These are phyloP conservation scores for Xylogone sp. DNA, from an alignment of 2,329 filamentous ascomycete species.

Conservation along the genomic window DNA sequence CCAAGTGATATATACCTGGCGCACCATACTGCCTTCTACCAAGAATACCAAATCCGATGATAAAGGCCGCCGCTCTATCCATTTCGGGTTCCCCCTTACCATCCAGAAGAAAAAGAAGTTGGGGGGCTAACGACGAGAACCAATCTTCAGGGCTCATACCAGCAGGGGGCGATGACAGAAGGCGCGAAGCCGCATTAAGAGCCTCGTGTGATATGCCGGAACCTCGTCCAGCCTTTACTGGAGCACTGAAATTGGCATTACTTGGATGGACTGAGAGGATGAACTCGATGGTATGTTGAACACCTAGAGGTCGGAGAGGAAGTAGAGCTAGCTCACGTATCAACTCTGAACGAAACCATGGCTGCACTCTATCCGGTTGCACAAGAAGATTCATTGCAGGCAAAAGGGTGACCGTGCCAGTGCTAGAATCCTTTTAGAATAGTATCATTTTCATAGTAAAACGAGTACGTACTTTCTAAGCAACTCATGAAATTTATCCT, in stretches of 20 bases:
- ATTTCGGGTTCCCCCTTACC: constrained; percentile 55
- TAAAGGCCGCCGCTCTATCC: constrained; percentile 54
- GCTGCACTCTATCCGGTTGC: constrained; percentile 54
- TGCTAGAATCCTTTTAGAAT: constrained; percentile 22
- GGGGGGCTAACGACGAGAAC: constrained; percentile 57
- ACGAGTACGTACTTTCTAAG: constrained; percentile 16
- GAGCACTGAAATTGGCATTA: constrained; percentile 13
- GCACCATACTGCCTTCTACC: constrained; percentile 61
- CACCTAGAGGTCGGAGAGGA: constrained; percentile 59
- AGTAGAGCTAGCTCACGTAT: constrained; percentile 55
- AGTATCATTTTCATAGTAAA: background rate
- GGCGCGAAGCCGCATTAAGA: constrained; percentile 56
- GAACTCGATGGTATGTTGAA: constrained; percentile 67
- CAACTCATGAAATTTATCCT: constrained; percentile 16
- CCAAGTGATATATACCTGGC: constrained; percentile 43
- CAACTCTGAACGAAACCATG: constrained; percentile 56
- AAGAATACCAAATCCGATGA: constrained; percentile 64
- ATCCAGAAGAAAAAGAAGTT: constrained; percentile 59
- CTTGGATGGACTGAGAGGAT: constrained; percentile 63
- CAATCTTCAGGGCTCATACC: constrained; percentile 52
- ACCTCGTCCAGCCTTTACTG: constrained; percentile 38
- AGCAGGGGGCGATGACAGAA: constrained; percentile 57
- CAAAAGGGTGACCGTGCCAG: constrained; percentile 51
- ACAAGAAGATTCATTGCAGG: constrained; percentile 60
- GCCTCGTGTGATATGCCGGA: constrained; percentile 67